These are phyloP conservation scores for Chlorella sp. DNA, from an alignment of 139 green algal species.

Conservation along the genomic window DNA sequence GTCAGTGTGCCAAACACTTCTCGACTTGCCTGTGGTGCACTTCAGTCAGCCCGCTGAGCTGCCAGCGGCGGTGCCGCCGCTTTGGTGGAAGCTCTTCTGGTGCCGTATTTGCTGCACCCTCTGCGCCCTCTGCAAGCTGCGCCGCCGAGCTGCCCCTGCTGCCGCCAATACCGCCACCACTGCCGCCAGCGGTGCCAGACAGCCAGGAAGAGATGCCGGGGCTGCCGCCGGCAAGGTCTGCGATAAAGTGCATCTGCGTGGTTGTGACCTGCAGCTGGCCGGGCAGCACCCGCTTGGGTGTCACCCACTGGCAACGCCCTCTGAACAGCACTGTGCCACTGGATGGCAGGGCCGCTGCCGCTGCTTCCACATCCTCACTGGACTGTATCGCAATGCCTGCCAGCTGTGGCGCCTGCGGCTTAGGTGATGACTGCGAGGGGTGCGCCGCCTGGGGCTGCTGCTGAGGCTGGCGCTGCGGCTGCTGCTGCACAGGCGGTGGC, in stretches of 20 bases:
- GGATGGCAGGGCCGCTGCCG: background rate
- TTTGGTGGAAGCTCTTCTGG: slow-evolving; percentile 1
- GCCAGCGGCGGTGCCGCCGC: slow-evolving; percentile 46
- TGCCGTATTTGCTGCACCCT: background rate
- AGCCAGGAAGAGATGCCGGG: background rate
- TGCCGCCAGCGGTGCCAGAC: background rate
- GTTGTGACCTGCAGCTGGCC: slow-evolving; percentile 43
- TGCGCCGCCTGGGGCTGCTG: background rate
- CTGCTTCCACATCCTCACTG: slow-evolving; percentile 14
- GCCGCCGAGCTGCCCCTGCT: too few relatives aligned
- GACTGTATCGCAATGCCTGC: background rate
- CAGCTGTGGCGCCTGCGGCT: background rate
- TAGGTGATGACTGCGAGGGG: too few relatives aligned
- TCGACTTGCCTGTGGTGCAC: slow-evolving; percentile 51
- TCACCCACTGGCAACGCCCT: slow-evolving; percentile 39
- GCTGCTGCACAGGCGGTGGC: background rate
- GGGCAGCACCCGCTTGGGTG: slow-evolving; percentile 44
- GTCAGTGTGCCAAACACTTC: background rate
- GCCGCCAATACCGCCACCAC: background rate
- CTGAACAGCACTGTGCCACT: slow-evolving; percentile 16
- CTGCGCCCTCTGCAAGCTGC: background rate
- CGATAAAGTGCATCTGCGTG: slow-evolving; percentile 23
- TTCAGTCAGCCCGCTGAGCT: slow-evolving; percentile 32
- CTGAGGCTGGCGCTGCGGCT: background rate
- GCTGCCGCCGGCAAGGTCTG: background rate